phyloP scores from a whole-genome alignment of 169 alveolate genomes.

The Eimeria mitis region DNA sequence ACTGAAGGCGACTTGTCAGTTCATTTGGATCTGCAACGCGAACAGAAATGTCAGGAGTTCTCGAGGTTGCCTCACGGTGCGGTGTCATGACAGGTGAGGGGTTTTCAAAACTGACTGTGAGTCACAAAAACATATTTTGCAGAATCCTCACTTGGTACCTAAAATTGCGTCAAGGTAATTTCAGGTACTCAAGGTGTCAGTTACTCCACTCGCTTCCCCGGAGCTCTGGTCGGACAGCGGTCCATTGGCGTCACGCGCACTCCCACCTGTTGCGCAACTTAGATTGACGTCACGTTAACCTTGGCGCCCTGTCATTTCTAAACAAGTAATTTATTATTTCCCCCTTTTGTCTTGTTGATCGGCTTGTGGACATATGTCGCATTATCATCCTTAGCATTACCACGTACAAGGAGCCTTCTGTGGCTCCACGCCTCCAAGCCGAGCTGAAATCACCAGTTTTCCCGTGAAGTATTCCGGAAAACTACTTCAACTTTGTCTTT shows the following conservation, averaged over 20 bases:
- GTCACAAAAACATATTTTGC: background rate
- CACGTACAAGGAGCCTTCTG: background rate
- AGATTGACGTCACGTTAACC: background rate
- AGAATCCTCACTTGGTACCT: conserved; percentile 7
- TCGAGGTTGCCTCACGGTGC: background rate
- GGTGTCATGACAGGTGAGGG: conserved; percentile 13
- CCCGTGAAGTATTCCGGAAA: background rate
- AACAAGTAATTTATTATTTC: background rate
- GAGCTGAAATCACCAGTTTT: background rate
- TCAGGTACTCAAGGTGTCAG: conserved; percentile 43
- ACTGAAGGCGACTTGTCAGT: background rate
- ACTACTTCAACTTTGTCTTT: background rate
- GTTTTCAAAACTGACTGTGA: background rate
- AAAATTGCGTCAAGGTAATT: background rate
- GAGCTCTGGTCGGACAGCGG: conserved; percentile 18
- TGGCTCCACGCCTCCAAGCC: background rate
- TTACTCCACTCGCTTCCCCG: background rate
- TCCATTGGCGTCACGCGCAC: conserved; percentile 8
- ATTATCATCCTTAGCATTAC: background rate
- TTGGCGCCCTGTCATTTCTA: conserved; percentile 8
- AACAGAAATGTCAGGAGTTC: background rate
- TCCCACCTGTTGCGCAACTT: background rate
- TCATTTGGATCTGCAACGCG: background rate
- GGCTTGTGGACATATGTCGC: background rate
- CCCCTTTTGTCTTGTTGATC: background rate